A percentile compares a stretch with the other conserved stretches of the same genome.
These are phyloP conservation scores for Gomphus sp. DNA, from an alignment of 1,284 basidiomycete genomes.

Conservation along the genomic window DNA sequence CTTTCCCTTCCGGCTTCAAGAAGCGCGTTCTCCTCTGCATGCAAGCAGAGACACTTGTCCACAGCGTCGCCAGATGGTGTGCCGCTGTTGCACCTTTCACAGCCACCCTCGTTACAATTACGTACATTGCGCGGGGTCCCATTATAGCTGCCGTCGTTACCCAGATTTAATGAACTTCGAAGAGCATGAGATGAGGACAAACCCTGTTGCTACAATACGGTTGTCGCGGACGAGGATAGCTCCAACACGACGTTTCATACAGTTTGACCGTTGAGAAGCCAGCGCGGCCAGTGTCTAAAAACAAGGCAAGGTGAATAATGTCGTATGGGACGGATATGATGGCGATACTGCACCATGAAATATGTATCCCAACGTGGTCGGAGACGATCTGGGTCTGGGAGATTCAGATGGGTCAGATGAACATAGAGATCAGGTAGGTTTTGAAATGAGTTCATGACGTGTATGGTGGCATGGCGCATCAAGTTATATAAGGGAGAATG, in stretches of 20 bases:
- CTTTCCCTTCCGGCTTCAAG: constrained; percentile 87
- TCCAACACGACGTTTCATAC: constrained; percentile 96
- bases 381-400: constrained; percentile 64
- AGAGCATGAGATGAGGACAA: constrained; percentile 13
- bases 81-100: constrained; percentile 66
- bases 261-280: constrained; percentile 84
- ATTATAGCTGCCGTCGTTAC: constrained; percentile 62
- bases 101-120: constrained; percentile 90
- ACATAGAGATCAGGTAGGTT: constrained; percentile 45
- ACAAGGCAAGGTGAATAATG: background rate
- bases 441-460: constrained; percentile 61
- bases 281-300: constrained; percentile 74
- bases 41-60: constrained; percentile 88
- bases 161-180: background rate
- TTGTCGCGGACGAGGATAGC: constrained; percentile 85
- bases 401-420: constrained; percentile 61
- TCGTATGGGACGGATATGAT: background rate
- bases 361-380: constrained; percentile 91
- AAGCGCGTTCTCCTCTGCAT: constrained; percentile 97
- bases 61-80: constrained; percentile 43
- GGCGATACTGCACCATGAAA: constrained; percentile 67
- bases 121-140: constrained; percentile 86
- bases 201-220: constrained; percentile 90
- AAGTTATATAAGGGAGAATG: constrained; percentile 34
- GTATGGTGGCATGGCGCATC: constrained; percentile 48